Conservation (phyloP, 768 basidiomycete genomes). For the Boletus coccyginus region DNA sequence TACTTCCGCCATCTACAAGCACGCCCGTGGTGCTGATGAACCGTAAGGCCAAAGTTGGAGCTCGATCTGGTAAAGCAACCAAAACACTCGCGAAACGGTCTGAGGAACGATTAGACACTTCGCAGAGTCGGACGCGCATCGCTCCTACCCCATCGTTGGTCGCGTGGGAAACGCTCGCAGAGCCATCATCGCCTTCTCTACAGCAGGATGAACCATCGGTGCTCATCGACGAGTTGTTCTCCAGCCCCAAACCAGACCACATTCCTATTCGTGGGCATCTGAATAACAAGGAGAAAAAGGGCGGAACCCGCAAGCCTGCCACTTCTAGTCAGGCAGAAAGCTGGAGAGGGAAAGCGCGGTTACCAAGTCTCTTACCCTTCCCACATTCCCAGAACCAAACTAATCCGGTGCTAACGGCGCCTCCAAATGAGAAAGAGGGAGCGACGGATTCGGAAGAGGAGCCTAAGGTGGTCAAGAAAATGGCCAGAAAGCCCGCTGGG, state of each 20-base stretch:
- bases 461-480: constrained; percentile 16
- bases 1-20: constrained; percentile 3
- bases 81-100: constrained; percentile 14
- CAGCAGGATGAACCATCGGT: constrained; percentile 27
- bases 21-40: constrained; percentile 8
- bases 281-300: constrained; percentile 13
- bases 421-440: constrained; percentile 35
- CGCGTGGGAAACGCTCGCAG: constrained; percentile 32
- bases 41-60: neutral
- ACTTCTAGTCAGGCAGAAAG: neutral
- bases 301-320: neutral
- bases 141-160: constrained; percentile 12
- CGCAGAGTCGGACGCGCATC: neutral
- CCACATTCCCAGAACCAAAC: constrained; percentile 49
- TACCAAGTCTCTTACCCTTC: constrained; percentile 31
- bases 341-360: constrained; percentile 16
- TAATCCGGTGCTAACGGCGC: constrained; percentile 2
- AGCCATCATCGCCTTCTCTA: constrained; percentile 26
- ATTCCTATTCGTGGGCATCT: neutral
- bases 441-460: constrained; percentile 24
- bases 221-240: constrained; percentile 32
- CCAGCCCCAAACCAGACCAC: constrained; percentile 22
- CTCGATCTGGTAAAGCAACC: neutral
- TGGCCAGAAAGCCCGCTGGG: constrained; percentile 7
- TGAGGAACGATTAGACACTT: neutral